phyloP scores from a whole-genome alignment of 192 early-diverging fungal species.

The Lunasporangiospora selenospora region DNA sequence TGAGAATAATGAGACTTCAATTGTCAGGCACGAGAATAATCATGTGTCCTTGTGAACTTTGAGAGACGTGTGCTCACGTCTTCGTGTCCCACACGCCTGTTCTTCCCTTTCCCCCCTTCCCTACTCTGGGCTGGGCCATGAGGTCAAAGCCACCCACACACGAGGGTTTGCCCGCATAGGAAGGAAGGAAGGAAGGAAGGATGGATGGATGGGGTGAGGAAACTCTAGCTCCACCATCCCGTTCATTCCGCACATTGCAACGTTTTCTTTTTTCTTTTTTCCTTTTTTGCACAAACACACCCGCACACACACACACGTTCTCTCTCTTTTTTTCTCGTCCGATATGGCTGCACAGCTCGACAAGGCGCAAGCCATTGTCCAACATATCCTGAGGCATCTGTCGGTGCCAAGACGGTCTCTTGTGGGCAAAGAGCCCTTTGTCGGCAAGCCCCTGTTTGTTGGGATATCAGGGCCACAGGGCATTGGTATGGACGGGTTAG shows the following conservation, averaged over 20 bases:
- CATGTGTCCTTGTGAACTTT: not conserved
- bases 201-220: too few species aligned
- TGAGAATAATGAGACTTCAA: not conserved
- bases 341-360: slow-evolving; percentile 17
- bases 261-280: too few species aligned
- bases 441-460: slow-evolving; percentile 21
- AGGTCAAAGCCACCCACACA: too few species aligned
- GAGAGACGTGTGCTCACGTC: not conserved
- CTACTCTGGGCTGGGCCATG: too few species aligned
- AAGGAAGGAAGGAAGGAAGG: too few species aligned
- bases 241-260: too few species aligned
- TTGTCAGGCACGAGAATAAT: not conserved
- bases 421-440: not conserved
- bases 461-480: slow-evolving; percentile 46
- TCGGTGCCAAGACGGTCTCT: slow-evolving; percentile 19
- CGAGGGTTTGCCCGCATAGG: too few species aligned
- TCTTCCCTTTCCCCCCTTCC: not conserved
- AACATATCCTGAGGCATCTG: slow-evolving; percentile 30
- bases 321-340: not conserved
- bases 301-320: too few species aligned
- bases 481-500: slow-evolving; percentile 40
- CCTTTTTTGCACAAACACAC: too few species aligned
- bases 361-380: slow-evolving; percentile 39
- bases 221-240: too few species aligned
- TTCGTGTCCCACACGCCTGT: not conserved